A percentile compares a stretch with the other conserved stretches of the same genome.
Evolutionary conservation across 2,329 filamentous ascomycete genomes (phyloP).

Genomic region (Phialocephala subalpina): DNA sequence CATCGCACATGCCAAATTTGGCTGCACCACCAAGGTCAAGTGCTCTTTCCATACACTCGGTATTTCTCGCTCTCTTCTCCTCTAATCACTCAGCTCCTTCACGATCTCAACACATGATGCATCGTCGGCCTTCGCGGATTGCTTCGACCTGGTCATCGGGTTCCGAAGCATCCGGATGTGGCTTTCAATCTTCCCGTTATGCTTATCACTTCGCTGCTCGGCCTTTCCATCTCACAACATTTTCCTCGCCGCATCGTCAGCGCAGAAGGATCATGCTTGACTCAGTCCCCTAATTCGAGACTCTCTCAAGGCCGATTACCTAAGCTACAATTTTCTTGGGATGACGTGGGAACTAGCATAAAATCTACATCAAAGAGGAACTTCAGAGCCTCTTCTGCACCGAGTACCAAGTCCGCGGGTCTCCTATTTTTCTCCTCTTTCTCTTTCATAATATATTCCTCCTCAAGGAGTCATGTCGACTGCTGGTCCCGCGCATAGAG

Average conservation of each 20-base stretch:
- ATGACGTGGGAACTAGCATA: conserved; percentile 9
- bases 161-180: conserved; percentile 25
- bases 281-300: background rate
- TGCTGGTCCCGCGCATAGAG: conserved; percentile 42
- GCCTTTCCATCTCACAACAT: background rate
- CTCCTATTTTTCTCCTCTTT: background rate
- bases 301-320: background rate
- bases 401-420: conserved; percentile 7
- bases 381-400: conserved; percentile 9
- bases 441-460: background rate
- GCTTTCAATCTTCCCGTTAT: conserved; percentile 13
- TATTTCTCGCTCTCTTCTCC: conserved; percentile 1
- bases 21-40: conserved; percentile 2
- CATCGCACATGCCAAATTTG: background rate
- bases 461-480: conserved; percentile 35
- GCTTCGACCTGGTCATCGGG: conserved; percentile 4
- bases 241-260: background rate
- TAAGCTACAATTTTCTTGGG: background rate
- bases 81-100: background rate
- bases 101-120: background rate
- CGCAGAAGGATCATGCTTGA: background rate
- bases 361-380: conserved; percentile 6
- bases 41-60: background rate
- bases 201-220: conserved; percentile 15
- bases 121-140: conserved; percentile 10